Evolutionary conservation across 2,329 filamentous ascomycete species (phyloP), one percentile per base, ranked within the genome.

Genomic region (Beauveria scarabaeidicola): DNA sequence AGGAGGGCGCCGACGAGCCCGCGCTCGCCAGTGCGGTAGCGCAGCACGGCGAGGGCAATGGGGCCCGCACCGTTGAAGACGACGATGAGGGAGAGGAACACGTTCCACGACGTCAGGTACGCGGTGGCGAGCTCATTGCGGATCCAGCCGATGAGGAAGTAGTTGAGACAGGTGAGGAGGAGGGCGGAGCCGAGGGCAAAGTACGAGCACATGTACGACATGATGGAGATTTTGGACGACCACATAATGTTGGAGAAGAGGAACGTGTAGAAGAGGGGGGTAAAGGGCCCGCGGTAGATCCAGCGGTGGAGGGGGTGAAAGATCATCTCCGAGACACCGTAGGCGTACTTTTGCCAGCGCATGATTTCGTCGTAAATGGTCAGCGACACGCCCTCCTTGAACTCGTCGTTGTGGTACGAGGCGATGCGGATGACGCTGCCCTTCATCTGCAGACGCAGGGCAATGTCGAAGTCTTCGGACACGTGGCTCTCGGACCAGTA

Each of bases 401-500:
- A 91, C 7, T 83, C 87, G 5, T 84, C 81, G 40, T 82, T 81
- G 58, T 86, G 83, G 73, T 89, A 91, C 0, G 85, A 81, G 11
- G 82, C 88, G 0, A 90, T 77, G 13, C 88, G 85, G 50, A 90
- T 82, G 40, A 84, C 78, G 70, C 87, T 89, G 25, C 87, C 87
- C 19, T 76, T 76, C 63, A 82, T 84, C 70, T 91, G 88, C 5
- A 91, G 78, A 40, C 88, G 85, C 1, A 91, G 78, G 11, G 85
- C 81, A 73, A 90, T 88, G 62, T 91, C 88, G 58, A 91, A 91
- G 66, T 91, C 88, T 63, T 91, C 88, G 0, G 87, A 90, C 0
- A 91, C 88, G 65, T 88, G 86, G 5, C 78, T 80, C 69, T 91
- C 88, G 8, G 87, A 89, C 88, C 88, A 91, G 73, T 83, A 90